Evolutionary conservation across 176 grass and related monocot species (phyloP), one percentile per base, ranked within the genome.

Genomic region (Microstegium vimineum): DNA sequence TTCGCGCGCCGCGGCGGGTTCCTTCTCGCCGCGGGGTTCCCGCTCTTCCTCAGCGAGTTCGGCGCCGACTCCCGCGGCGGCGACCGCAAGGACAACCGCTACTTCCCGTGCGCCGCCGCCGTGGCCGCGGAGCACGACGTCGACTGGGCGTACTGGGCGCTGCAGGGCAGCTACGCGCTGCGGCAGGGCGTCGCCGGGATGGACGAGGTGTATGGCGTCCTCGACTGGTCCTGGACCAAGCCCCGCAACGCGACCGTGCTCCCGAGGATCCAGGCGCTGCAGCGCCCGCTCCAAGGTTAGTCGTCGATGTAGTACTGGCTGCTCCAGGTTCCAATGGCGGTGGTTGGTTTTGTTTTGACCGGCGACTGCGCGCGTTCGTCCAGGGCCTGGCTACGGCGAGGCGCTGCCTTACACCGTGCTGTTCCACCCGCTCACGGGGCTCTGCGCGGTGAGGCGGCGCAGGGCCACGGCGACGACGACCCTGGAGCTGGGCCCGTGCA

Each of bases 31-130:
- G 66, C 64, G 20, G 83, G 80, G 0, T 47, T 70, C 76, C 90
- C 94, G 23, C 76, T 97, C 32, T 85, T 97, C 84, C 71, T 97
- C 40, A 91, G 94, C 66, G 94, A 97, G 87, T 97, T 86, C 45
- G 90, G 94, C 28, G 74, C 75, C 10, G 88, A 96, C 80, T 63
- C 71, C 46, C 78, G 81, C 12, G 84, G 94, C 38, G 73, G 62
- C 6, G 85, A 87, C 22, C 80, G 46, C 47, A 83, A 67, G 10
- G 94, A 87, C 73, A 65, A 87, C 81, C 81, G 90, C 15, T 97
- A 67, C 74, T 69, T 83, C 17, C 79, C 73, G 5, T 93, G 90
- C 71, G 23, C 78, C 3, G 62, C 86, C 31, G 80, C 85, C 23
- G 83, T 84, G 15, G 72, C 82, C 6, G 86, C 86, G 0, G 88